Percentiles rank a stretch among this genome's conserved stretches.
Evolutionary conservation across 169 alveolate species (phyloP).

Genomic region (Plasmodium gaboni): DNA sequence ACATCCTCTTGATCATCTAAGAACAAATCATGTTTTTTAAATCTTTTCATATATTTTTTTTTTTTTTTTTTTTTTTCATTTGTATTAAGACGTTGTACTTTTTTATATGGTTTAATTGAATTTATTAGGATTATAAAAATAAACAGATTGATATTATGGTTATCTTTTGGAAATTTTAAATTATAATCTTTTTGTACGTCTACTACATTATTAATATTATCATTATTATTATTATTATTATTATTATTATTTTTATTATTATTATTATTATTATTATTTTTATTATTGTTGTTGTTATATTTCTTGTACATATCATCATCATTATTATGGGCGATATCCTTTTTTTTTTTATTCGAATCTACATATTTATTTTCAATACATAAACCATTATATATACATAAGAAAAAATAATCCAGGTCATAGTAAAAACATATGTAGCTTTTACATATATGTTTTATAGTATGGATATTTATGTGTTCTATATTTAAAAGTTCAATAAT

Average conservation of each 20-base stretch:
- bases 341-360: not conserved
- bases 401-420: conserved; percentile 41
- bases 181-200: not conserved
- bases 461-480: conserved; percentile 3
- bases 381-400: conserved; percentile 13
- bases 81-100: conserved; percentile 10
- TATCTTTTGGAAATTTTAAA: conserved; percentile 3
- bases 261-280: not conserved
- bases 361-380: not conserved
- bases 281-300: not conserved
- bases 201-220: not conserved
- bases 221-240: not conserved
- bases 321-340: not conserved
- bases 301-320: not conserved
- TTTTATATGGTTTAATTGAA: conserved; percentile 69
- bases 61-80: conserved; percentile 18
- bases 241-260: not conserved
- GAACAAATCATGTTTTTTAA: conserved; percentile 16
- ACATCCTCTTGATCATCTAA: conserved; percentile 38
- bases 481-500: conserved; percentile 24
- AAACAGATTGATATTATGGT: conserved; percentile 13
- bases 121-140: conserved; percentile 57
- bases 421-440: conserved; percentile 47
- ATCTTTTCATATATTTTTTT: conserved; percentile 10
- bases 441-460: conserved; percentile 56